Base-by-base conservation (phyloP, 192 early-diverging fungal species). In the Umbelopsis ramanniana region DNA sequence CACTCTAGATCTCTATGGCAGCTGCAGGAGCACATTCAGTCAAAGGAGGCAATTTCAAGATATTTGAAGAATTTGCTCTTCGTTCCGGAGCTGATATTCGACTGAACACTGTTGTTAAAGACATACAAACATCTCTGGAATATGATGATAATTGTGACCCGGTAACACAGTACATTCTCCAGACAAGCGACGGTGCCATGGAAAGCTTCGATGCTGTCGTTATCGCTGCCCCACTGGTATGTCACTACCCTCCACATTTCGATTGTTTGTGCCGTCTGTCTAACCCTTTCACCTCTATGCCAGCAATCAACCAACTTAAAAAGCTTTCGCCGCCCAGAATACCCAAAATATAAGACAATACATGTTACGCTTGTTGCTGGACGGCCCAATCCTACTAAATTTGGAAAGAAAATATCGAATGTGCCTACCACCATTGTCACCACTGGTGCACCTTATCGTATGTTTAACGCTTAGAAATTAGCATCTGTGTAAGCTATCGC, bases 341-440 rank as follows among this genome's bases (percentile, higher is more conserved):
- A 50, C 10, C 67, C 71, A 0, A 63, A 73, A 22, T 89, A 87
- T 70, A 71, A 81, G 2, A 81, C 75, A 6, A 76, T 91, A 26
- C 84, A 91, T 69, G 88, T 88, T 3, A 89, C 90, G 7, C 81
- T 91, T 45, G 74, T 91, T 17, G 76, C 80, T 0, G 90, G 90
- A 8, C 26, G 72, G 12, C 57, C 87, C 24, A 83, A 86, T 55
- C 84, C 85, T 1, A 37, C 67, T 3, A 88, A 83, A 72, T 91
- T 91, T 67, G 48, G 74, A 35, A 50, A 72, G 29, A 43, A 53
- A 10, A 46, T 68, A 7, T 10, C 70, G 14, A 66, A 80, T 3
- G 29, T 88, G 21, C 90, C 90, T 0, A 33, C 72, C 10, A 74
- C 79, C 38, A 86, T 89, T 35, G 68, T 88, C 14, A 86, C 86